Base-by-base conservation (phyloP, 2,329 filamentous ascomycete genomes). In the Hymenoscyphus repandus region DNA sequence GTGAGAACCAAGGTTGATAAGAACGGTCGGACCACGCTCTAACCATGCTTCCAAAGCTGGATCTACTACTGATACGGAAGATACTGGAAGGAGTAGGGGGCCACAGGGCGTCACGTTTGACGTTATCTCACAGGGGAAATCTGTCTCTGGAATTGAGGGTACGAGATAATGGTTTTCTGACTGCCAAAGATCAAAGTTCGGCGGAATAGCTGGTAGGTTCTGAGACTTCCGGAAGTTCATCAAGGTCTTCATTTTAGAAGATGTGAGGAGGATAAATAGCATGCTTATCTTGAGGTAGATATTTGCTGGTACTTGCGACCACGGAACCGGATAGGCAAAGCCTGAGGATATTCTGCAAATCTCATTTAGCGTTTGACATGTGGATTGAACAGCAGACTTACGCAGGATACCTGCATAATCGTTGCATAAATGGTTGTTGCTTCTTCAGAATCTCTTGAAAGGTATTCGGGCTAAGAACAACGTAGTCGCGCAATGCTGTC, bases 1-100 rank as follows among this genome's bases (percentile, higher is more conserved):
- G 18, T 58, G 55, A 0, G 73, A 73, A 0, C 76, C 76, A 1
- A 78, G 60, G 52, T 74, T 77, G 32, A 79, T 66, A n/a, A 75
- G 67, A 0, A 79, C 60, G 0, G 74, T 77, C 2, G 72, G 71
- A 0, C 64, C 64, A 2, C 62, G 58, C 1, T 59, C 54, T 3
- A 78, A 63, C 76, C 76, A 79, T 1, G 40, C 39, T 1, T 62
- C 59, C 7, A 79, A 61, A n/a, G 70, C 66, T 0, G 70, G 64
- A 31, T 77, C 72, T 2, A 68, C 62, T 13, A 70, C 62, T 11
- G 60, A 42, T 0, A 76, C 64, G 0, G 69, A 50, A 0, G 57
- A 48, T 1, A 65, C 63, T 0, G 63, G 58, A 0, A 71, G 64
- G 3, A 75, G 56, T 10, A 79, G 76, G 0, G 76, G 76, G 0